Conservation (phyloP, 1,284 basidiomycete genomes). For the Chiua sp. region DNA sequence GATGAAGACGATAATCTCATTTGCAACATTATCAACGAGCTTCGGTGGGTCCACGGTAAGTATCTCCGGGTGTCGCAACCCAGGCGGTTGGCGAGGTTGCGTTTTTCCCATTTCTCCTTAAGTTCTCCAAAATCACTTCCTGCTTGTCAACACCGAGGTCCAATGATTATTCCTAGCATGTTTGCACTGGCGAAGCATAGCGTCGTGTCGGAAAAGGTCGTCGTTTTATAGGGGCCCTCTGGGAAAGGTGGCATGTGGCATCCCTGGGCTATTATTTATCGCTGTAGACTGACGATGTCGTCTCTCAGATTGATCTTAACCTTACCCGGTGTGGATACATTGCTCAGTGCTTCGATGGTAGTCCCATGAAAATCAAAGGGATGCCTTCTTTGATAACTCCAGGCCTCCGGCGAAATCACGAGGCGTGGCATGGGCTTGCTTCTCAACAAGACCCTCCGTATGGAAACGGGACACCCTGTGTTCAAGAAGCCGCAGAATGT, state of each 20-base stretch:
- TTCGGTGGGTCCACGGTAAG: constrained; percentile 97
- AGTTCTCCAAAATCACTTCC: no score
- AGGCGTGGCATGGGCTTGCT: constrained; percentile 78
- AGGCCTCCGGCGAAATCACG: background rate
- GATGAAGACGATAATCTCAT: constrained; percentile 92
- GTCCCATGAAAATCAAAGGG: constrained; percentile 98
- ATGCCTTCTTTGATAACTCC: constrained; percentile 6
- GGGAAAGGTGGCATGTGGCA: constrained; percentile 80
- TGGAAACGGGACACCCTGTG: constrained; percentile 89
- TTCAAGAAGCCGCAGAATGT: constrained; percentile 85
- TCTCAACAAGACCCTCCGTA: constrained; percentile 84
- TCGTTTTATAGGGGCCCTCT: constrained; percentile 84
- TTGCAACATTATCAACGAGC: constrained; percentile 85
- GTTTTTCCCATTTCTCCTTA: no score
- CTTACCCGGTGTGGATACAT: constrained; percentile 95
- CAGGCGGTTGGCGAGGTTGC: background rate
- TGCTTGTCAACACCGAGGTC: constrained; percentile 85
- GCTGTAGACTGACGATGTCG: constrained; percentile 1
- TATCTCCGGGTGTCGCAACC: constrained; percentile 9
- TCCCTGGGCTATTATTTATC: background rate
- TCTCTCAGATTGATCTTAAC: constrained; percentile 76
- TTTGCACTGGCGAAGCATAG: constrained; percentile 85
- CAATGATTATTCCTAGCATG: constrained; percentile 97
- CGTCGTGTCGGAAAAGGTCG: constrained; percentile 89
- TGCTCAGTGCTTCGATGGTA: constrained; percentile 92